A percentile compares a stretch with the other conserved stretches of the same genome.
phyloP scores from a whole-genome alignment of 73 alveolate species.

The Diophrys sp. region DNA sequence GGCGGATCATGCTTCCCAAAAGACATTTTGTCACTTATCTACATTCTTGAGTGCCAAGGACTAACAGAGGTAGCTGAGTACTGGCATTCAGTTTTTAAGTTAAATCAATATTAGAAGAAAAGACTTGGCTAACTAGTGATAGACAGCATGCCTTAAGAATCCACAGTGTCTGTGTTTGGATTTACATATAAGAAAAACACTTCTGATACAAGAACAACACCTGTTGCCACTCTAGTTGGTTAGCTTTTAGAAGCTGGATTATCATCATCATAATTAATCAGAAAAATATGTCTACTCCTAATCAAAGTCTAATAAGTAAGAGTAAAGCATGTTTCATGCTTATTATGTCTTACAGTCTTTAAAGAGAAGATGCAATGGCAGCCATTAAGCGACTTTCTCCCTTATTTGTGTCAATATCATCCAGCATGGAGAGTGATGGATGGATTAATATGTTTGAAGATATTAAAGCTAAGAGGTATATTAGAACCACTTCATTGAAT shows the following conservation, averaged over 20 bases:
- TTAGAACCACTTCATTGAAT: too few species aligned
- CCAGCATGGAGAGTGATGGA: too few species aligned
- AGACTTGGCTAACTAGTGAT: constrained; percentile 51
- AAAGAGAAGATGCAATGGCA: too few species aligned
- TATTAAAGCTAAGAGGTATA: too few species aligned
- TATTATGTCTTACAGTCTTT: too few species aligned
- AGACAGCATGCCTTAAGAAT: not conserved
- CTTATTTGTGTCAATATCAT: too few species aligned
- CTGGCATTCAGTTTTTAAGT: constrained; percentile 81
- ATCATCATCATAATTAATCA: too few species aligned
- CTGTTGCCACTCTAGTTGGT: constrained; percentile 50
- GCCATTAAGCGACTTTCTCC: too few species aligned
- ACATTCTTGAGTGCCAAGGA: constrained; percentile 71
- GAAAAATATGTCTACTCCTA: too few species aligned
- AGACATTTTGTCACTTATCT: constrained; percentile 77
- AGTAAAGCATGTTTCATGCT: too few species aligned
- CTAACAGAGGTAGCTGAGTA: constrained; percentile 72
- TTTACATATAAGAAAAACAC: constrained; percentile 82
- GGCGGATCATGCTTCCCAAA: constrained; percentile 99
- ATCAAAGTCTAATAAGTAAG: too few species aligned
- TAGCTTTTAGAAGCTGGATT: constrained; percentile 1
- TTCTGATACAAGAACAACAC: constrained; percentile 73
- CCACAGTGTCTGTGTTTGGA: constrained; percentile 67
- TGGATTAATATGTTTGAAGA: too few species aligned
- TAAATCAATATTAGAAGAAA: constrained; percentile 73